phyloP scores from a whole-genome alignment of 2,329 filamentous ascomycete species.

The Ophiocordyceps sinensis region DNA sequence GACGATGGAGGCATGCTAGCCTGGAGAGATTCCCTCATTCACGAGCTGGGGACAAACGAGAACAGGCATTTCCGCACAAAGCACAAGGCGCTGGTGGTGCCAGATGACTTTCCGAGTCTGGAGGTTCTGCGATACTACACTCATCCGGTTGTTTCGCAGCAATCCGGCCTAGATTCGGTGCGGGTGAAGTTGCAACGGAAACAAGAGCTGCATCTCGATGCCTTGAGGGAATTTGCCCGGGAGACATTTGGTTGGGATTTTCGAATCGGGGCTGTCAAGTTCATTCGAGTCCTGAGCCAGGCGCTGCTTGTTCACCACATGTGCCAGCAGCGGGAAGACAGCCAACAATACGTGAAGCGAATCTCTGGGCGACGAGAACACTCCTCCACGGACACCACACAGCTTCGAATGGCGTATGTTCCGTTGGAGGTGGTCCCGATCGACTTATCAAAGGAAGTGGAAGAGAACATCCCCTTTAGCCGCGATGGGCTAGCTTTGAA shows the following conservation, averaged over 20 bases:
- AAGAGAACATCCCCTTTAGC: constrained; percentile 37
- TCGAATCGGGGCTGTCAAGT: constrained; percentile 65
- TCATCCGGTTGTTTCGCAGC: constrained; percentile 66
- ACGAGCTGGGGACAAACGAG: constrained; percentile 74
- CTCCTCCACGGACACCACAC: constrained; percentile 56
- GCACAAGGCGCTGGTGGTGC: constrained; percentile 61
- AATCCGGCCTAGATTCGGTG: constrained; percentile 23
- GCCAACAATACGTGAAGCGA: constrained; percentile 40
- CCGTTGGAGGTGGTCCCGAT: constrained; percentile 67
- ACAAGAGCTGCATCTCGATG: constrained; percentile 18
- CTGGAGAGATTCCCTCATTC: constrained; percentile 60
- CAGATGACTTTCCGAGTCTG: constrained; percentile 64
- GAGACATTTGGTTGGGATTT: constrained; percentile 81
- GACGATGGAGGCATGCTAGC: constrained; percentile 43
- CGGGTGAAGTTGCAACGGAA: constrained; percentile 11
- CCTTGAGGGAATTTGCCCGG: constrained; percentile 57
- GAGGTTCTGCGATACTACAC: constrained; percentile 79
- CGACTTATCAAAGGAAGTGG: constrained; percentile 58
- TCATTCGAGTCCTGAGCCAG: constrained; percentile 67
- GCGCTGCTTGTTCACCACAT: constrained; percentile 54
- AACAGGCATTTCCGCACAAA: constrained; percentile 64
- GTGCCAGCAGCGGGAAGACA: constrained; percentile 6
- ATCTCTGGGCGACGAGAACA: constrained; percentile 58
- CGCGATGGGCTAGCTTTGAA: constrained; percentile 44
- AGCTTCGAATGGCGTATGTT: constrained; percentile 65